Evolutionary conservation across 352 stramenopile species (phyloP), one percentile per base, ranked within the genome.

Genomic region (Salisapilia sapeloensis): DNA sequence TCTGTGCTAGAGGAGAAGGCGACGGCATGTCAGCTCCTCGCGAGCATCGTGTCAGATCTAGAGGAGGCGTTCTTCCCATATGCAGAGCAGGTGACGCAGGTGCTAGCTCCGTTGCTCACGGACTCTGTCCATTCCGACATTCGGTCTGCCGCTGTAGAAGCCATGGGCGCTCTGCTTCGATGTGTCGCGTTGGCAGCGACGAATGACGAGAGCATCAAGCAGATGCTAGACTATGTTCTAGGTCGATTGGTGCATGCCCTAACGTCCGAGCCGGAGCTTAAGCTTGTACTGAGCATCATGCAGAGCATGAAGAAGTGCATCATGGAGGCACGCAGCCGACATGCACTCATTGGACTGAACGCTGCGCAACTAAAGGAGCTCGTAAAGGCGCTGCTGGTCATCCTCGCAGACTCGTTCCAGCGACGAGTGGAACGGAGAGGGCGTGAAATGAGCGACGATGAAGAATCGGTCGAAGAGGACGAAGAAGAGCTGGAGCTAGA

Each of bases 51-150:
- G 4, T 60, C 45, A 7, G 63, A 86, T 40, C 45, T 90, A n/a
- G 58, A 86, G 28, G 74, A 81, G 15, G 62, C 63, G 7, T 90
- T 90, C 42, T 90, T 90, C 42, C 74, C 74, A 9, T 90, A 86
- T 38, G 74, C 70, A 0, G 70, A 90, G 48, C 74, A 90, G 35
- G 71, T 85, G 16, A 86, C 74, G 7, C 65, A 85, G 32, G 62
- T 90, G 21, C 53, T 90, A 10, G 69, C 67, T 18, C 74, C 74
- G 14, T 45, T 90, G 4, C 56, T 90, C 35, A 90, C 70, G 10
- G 74, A 90, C 44, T 83, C 61, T 11, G 69, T 90, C 24, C 74
- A 90, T 51, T 74, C 67, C 25, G 74, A 90, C 41, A 90, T 90
- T 30, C 70, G 74, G 29, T 46, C 64, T n/a, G 71, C 70, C 13